Evolutionary conservation across 345 rosid genomes (phyloP).

Genomic region (Corymbia maculata): DNA sequence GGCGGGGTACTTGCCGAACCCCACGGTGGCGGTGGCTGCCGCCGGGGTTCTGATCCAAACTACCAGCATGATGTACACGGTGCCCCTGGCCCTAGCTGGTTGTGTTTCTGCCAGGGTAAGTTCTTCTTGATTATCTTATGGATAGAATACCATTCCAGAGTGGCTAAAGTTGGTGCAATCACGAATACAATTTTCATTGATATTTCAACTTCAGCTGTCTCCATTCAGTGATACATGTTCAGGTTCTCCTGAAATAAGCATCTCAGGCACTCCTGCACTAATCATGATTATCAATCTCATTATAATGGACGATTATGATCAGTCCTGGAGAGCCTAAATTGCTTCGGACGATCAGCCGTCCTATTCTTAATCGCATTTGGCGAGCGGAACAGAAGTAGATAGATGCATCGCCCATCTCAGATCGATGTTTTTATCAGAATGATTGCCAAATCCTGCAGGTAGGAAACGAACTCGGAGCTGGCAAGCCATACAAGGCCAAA

Average conservation of each 20-base stretch:
- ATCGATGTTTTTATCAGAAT: not conserved
- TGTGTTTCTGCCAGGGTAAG: constrained; percentile 97
- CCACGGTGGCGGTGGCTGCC: constrained; percentile 82
- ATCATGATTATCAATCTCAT: not conserved
- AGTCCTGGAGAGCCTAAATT: not conserved
- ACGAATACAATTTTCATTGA: no score
- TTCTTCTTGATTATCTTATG: not conserved
- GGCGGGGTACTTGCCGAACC: constrained; percentile 88
- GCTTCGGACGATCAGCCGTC: not conserved
- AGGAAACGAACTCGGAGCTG: constrained; percentile 98
- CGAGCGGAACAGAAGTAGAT: not conserved
- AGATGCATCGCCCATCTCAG: not conserved
- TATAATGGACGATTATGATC: not conserved
- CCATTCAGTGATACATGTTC: not conserved
- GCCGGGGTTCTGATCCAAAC: constrained; percentile 94
- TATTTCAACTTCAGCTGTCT: not conserved
- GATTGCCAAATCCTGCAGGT: constrained; percentile 33
- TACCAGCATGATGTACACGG: constrained; percentile 96
- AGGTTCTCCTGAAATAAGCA: no score
- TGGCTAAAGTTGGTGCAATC: not conserved
- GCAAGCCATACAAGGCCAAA: constrained; percentile 77
- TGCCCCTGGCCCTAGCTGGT: constrained; percentile 98
- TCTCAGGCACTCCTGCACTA: not conserved
- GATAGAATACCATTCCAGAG: not conserved
- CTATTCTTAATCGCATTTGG: not conserved